Percentiles rank a stretch among this genome's conserved stretches.
phyloP scores from a whole-genome alignment of 2,329 filamentous ascomycete genomes.

The Salinomyces thailandicus region DNA sequence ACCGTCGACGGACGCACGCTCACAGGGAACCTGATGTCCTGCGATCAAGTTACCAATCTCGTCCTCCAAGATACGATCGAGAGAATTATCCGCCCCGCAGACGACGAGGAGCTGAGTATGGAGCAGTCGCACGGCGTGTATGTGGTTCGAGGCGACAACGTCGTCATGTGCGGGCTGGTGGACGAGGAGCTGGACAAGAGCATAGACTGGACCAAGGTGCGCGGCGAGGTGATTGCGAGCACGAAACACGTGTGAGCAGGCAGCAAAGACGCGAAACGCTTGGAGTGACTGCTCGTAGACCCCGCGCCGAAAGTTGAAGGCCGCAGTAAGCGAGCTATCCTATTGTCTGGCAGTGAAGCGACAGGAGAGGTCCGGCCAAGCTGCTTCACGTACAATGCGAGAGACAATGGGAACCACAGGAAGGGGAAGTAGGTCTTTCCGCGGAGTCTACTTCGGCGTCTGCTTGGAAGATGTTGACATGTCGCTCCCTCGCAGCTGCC shows the following conservation, averaged over 20 bases:
- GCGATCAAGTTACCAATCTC: constrained; percentile 86
- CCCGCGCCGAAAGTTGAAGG: no score
- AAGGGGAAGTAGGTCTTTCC: no score
- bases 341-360: no score
- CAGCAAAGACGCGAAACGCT: no score
- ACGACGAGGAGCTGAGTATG: constrained; percentile 70
- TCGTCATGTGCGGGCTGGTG: constrained; percentile 78
- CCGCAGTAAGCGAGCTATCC: no score
- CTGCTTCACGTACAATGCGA: no score
- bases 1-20: constrained; percentile 82
- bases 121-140: constrained; percentile 81
- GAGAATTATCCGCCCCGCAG: constrained; percentile 75
- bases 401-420: no score
- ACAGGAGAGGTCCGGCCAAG: no score
- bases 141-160: constrained; percentile 87
- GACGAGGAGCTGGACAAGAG: constrained; percentile 80
- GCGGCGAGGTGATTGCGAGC: constrained; percentile 69
- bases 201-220: constrained; percentile 88
- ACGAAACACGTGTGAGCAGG: constrained; percentile 60
- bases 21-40: constrained; percentile 66
- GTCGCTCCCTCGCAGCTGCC: no score
- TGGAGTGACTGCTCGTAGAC: no score
- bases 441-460: no score
- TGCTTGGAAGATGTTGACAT: no score
- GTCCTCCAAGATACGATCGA: constrained; percentile 77